phyloP scores from a whole-genome alignment of 2,329 filamentous ascomycete genomes.

The Penicillium hordei region DNA sequence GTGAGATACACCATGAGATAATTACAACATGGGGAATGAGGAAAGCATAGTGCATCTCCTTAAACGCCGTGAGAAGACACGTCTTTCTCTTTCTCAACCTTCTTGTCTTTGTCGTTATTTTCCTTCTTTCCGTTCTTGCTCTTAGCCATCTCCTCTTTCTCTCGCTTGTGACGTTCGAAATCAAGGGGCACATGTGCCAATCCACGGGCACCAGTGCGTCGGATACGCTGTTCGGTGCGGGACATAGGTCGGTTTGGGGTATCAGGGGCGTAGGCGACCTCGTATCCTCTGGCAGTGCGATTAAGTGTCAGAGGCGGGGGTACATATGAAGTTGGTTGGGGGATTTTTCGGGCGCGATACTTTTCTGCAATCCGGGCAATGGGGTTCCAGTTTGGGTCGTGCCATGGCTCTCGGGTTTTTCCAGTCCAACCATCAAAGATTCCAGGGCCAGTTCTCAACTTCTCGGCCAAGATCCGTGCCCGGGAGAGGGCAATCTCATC shows the following conservation, averaged over 20 bases:
- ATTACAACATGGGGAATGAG: neutral
- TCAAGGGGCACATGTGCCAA: conserved; percentile 44
- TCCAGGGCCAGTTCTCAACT: conserved; percentile 38
- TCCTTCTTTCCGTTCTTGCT: neutral
- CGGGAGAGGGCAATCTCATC: conserved; percentile 45
- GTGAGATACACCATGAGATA: neutral
- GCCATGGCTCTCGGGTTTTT: conserved; percentile 28
- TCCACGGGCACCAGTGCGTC: conserved; percentile 45
- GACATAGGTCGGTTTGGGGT: conserved; percentile 42
- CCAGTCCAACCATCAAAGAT: conserved; percentile 30
- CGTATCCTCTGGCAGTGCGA: conserved; percentile 29
- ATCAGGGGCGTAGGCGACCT: conserved; percentile 43
- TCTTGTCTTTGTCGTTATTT: neutral
- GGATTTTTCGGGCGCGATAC: neutral
- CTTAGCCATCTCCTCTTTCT: conserved; percentile 3
- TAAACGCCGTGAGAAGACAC: neutral
- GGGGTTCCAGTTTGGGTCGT: conserved; percentile 9
- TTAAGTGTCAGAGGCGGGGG: conserved; percentile 1
- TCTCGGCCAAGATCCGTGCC: conserved; percentile 43
- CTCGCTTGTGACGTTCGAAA: conserved; percentile 23
- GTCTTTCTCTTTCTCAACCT: neutral
- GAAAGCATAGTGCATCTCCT: neutral
- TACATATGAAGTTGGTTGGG: neutral
- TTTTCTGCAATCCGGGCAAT: conserved; percentile 1
- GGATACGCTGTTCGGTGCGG: conserved; percentile 45